Evolutionary conservation across 805 yeast species (phyloP).

Genomic region (Kodamaea lidongshanica): DNA sequence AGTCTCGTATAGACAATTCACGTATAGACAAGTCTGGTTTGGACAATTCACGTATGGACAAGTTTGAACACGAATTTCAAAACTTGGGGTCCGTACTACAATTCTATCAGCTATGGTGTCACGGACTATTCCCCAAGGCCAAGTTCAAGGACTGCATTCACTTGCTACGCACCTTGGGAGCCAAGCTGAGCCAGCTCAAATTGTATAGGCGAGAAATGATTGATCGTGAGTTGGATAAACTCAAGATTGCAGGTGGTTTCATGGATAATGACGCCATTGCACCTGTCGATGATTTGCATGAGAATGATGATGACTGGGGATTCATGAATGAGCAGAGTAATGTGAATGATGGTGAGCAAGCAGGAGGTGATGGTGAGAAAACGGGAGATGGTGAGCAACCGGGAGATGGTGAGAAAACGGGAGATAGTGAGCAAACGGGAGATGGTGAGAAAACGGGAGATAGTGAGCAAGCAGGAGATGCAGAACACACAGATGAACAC

Average conservation of each 20-base stretch:
- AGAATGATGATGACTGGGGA: slow-evolving; percentile 27
- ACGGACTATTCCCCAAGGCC: slow-evolving; percentile 63
- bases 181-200: slow-evolving; percentile 31
- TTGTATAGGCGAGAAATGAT: slow-evolving; percentile 22
- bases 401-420: no score
- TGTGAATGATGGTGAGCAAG: slow-evolving; percentile 10
- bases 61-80: slow-evolving; percentile 26
- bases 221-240: slow-evolving; percentile 23
- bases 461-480: no score
- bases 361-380: slow-evolving; percentile 12
- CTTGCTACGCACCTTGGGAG: slow-evolving; percentile 46
- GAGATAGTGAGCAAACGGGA: no score
- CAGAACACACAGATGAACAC: slow-evolving; percentile 2
- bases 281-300: slow-evolving; percentile 6
- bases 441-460: no score
- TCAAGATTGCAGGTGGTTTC: slow-evolving; percentile 9
- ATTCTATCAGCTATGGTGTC: slow-evolving; percentile 43
- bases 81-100: slow-evolving; percentile 32
- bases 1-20: slow-evolving; percentile 8
- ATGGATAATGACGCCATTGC: slow-evolving; percentile 5
- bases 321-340: slow-evolving; percentile 19
- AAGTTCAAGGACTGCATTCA: slow-evolving; percentile 64
- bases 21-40: slow-evolving; percentile 16
- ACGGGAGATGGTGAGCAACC: no score
- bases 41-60: slow-evolving; percentile 12